phyloP scores from a whole-genome alignment of 768 basidiomycete species.

The Auriculariales sp. region DNA sequence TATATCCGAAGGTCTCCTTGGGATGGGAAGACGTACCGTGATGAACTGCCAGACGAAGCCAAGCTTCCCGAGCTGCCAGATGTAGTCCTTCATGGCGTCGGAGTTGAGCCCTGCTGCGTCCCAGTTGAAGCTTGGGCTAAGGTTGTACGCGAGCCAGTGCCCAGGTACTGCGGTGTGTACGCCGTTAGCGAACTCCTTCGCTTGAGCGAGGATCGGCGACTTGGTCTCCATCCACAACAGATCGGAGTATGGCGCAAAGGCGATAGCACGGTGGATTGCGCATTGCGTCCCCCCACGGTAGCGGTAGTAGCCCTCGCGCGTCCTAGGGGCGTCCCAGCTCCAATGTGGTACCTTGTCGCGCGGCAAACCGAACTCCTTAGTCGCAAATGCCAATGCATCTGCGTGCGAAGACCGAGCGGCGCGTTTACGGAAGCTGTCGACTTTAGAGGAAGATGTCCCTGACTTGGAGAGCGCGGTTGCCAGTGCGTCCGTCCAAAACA shows the following conservation, averaged over 20 bases:
- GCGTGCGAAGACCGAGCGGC: slow-evolving; percentile 55
- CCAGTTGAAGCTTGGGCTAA: slow-evolving; percentile 91
- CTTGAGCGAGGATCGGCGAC: slow-evolving; percentile 83
- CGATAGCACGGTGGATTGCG: slow-evolving; percentile 80
- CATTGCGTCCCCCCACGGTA: slow-evolving; percentile 96
- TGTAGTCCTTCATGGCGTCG: slow-evolving; percentile 72
- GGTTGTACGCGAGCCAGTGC: slow-evolving; percentile 94
- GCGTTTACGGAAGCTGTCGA: slow-evolving; percentile 49
- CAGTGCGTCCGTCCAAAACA: slow-evolving; percentile 62
- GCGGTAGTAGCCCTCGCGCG: slow-evolving; percentile 91
- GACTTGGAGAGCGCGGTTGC: slow-evolving; percentile 50
- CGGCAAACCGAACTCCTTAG: slow-evolving; percentile 62
- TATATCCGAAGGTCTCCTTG: background rate
- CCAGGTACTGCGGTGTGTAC: slow-evolving; percentile 71
- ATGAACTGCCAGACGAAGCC: slow-evolving; percentile 99
- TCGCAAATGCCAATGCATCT: slow-evolving; percentile 59
- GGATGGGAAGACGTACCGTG: slow-evolving; percentile 43
- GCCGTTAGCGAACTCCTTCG: slow-evolving; percentile 80
- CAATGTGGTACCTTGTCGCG: slow-evolving; percentile 53
- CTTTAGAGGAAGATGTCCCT: slow-evolving; percentile 23
- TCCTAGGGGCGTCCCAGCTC: slow-evolving; percentile 90
- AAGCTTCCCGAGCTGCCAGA: slow-evolving; percentile 89
- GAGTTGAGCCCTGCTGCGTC: slow-evolving; percentile 81
- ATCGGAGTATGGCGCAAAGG: slow-evolving; percentile 90
- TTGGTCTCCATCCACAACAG: slow-evolving; percentile 95